Evolutionary conservation across 2,329 filamentous ascomycete species (phyloP), one percentile per base, ranked within the genome.

Genomic region (Fusarium sp.): DNA sequence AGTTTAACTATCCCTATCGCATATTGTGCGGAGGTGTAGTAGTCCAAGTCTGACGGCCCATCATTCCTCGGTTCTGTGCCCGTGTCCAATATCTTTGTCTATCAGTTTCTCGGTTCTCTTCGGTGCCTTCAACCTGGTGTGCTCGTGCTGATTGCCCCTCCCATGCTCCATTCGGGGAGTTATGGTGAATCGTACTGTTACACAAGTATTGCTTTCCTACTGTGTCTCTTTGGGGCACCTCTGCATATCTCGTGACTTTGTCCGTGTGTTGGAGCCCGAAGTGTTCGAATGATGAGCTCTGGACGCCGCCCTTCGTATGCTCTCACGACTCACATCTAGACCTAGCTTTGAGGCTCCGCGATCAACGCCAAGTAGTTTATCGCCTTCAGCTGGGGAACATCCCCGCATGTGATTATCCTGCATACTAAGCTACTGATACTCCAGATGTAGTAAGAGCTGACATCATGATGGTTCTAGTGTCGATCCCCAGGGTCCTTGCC

Each of bases 391-490:
- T 58, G 41, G 55, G 58, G 62, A 26, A 47, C 30, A 58, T 50
- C 54, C 55, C 63, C 61, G 50, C 70, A 68, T 67, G 48, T 74
- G 62, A 72, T 71, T 55, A 48, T 68, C 48, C 67, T 64, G 71
- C 62, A 72, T 47, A 44, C 47, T 70, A 60, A 50, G 47, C 52
- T 54, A 44, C 32, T 48, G 65, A 38, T 42, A 34, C 39, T 72
- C 71, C 57, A 73, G 67, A 74, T 68, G 34, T 44, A 58, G 71
- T 72, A 68, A 74, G 54, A 74, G 62, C 60, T 68, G 71, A 64
- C 62, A 71, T 68, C 70, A 74, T 67, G 50, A 68, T 42, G 32
- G 62, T 47, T 44, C 41, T 60, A 74, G 58, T 68, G 71, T 64
- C 62, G 71, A 74, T 74, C 68, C 28, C 15, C 39, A 63, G 62